phyloP scores from a whole-genome alignment of 495 filamentous ascomycete genomes.

The Aspergillus coremiiformis region DNA sequence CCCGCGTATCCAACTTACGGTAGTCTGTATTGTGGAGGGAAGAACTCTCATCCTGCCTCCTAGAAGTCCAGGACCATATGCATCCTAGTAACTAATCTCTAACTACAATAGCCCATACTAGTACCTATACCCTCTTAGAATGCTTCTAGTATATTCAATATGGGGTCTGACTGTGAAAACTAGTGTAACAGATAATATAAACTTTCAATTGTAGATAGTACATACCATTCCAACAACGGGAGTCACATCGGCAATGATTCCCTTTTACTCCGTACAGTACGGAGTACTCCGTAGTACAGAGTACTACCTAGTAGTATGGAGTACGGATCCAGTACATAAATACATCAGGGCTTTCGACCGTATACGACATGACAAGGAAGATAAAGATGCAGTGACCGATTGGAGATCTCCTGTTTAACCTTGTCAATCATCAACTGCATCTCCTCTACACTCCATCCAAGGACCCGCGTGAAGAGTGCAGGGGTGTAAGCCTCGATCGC shows the following conservation, averaged over 20 bases:
- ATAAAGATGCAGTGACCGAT: background rate
- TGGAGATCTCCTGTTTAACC: background rate
- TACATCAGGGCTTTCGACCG: background rate
- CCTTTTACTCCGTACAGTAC: background rate
- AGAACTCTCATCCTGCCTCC: constrained; percentile 3
- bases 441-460: background rate
- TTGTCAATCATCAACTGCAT: background rate
- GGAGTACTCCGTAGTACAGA: background rate
- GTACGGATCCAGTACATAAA: too few species aligned
- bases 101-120: background rate
- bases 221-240: constrained; percentile 7
- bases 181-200: too few species aligned
- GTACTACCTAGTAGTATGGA: too few species aligned
- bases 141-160: background rate
- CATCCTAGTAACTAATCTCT: too few species aligned
- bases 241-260: constrained; percentile 1
- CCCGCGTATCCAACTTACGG: background rate
- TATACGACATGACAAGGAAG: background rate
- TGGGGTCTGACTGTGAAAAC: background rate
- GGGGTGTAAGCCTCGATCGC: background rate
- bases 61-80: too few species aligned
- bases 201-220: too few species aligned
- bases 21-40: constrained; percentile 1
- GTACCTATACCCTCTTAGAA: background rate
- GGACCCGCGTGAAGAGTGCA: background rate